Evolutionary conservation across 2,329 filamentous ascomycete genomes (phyloP).

Genomic region (Dryadomyces quercus-mongolicae): DNA sequence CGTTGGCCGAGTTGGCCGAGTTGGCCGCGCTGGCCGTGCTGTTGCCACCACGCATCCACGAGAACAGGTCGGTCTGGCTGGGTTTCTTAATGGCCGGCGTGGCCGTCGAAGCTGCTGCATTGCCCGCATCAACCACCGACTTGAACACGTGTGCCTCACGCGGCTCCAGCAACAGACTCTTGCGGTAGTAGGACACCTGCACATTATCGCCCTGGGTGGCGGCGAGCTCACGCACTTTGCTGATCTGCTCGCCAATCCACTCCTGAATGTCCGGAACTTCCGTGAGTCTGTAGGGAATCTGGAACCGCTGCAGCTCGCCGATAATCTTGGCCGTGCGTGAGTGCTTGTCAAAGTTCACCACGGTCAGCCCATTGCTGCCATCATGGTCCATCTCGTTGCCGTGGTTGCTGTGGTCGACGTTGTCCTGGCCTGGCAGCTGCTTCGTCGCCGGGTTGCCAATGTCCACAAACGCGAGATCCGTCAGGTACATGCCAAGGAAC

Average conservation of each 20-base stretch:
- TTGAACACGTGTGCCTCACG: slow-evolving; percentile 35
- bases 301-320: slow-evolving; percentile 88
- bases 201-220: slow-evolving; percentile 38
- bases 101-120: neutral
- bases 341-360: slow-evolving; percentile 98
- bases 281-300: slow-evolving; percentile 77
- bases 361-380: slow-evolving; percentile 40
- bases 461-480: slow-evolving; percentile 90
- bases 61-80: slow-evolving; percentile 1
- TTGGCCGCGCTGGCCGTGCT: neutral
- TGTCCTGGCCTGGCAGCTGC: slow-evolving; percentile 45
- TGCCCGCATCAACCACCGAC: slow-evolving; percentile 16
- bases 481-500: slow-evolving; percentile 92
- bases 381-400: neutral
- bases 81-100: neutral
- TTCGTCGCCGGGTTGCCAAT: slow-evolving; percentile 84
- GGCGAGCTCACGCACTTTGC: slow-evolving; percentile 53
- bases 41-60: slow-evolving; percentile 4
- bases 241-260: slow-evolving; percentile 77
- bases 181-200: slow-evolving; percentile 60
- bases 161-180: slow-evolving; percentile 75
- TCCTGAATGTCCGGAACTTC: slow-evolving; percentile 83
- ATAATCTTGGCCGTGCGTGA: slow-evolving; percentile 91
- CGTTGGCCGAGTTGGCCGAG: neutral
- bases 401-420: slow-evolving; percentile 23